Evolutionary conservation across 257 asterid species (phyloP), one percentile per base, ranked within the genome.

Genomic region (Plantago elongata): DNA sequence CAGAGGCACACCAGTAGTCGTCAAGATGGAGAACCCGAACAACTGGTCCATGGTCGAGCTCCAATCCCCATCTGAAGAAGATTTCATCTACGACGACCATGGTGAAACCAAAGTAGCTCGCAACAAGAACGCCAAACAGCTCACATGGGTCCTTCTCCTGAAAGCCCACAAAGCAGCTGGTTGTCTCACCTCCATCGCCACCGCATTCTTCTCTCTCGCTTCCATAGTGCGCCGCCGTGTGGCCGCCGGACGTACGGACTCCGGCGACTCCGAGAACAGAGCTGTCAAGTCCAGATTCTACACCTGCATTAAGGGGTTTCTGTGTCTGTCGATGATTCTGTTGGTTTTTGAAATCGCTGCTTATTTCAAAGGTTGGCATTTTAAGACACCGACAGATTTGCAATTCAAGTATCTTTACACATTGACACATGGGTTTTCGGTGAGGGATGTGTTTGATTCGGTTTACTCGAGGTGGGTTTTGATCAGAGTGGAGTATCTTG

Each of bases 1-100:
- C 68, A 78, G 87, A 47, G 94, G 94, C 3, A 88, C 94, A 3
- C 96, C 95, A 2, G 96, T 91, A 15, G 91, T 91, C 9, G 98
- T 91, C 57, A 91, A 88, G 60, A 88, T 88, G 96, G 98, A 88
- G 78, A 88, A 81, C 72, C 95, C 96, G 0, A 90, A 82, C 72
- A 88, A 90, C 77, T 91, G 98, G 98, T 85, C 98, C 1, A 91
- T 91, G 94, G 94, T 84, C 69, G 98, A 91, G 79, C 79, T 91
- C 0, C 87, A 88, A 74, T 75, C 80, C 6, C 80, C 96, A 0
- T 82, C 87, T 0, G 91, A 88, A 40, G 95, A 82, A 2, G 94
- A 88, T 40, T 88, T 84, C 65, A 52, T 85, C 45, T 74, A 72
- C 69, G 81, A 65, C 51, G 81, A 65, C 51, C 81, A 75, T 65